Base-by-base conservation (phyloP, 1,284 basidiomycete genomes). In the Austroboletus novae-zelandiae region DNA sequence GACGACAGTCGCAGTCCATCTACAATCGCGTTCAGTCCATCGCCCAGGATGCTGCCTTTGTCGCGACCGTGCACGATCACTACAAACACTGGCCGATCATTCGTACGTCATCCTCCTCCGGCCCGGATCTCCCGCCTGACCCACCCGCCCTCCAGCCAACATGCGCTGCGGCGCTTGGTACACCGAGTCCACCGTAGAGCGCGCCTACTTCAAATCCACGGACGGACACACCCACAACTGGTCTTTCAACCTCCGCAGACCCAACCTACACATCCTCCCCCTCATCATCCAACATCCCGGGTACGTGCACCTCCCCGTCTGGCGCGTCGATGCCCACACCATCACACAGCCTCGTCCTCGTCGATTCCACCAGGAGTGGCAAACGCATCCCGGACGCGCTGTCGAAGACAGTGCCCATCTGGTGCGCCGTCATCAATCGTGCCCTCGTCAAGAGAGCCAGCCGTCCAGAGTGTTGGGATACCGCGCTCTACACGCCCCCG, bases 101-200 rank as follows among this genome's bases (percentile, higher is more conserved):
- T 18, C 81, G 89, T 91, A 58, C 47, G 83, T 74, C 18, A 17
- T 35, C 31, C 11, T 35, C 20, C 39, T 27, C 32, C 23, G 6
- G n/a, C n/a, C 17, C 35, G 35, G 17, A 15, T 36, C 5, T 2
- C 42, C 18, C n/a, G 11, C 18, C 45, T 45, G 15, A 54, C 37
- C 18, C 20, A 23, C 20, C 20, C 20, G 20, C 20, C 23, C 23
- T 4, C 18, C 61, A 89, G 93, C 94, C 3, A 98, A 98, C 66
- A 78, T 96, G 61, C 81, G 95, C 18, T 98, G 94, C 61, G 95
- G 95, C 1, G 89, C 89, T 5, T 98, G 96, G 95, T 98, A 98
- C 68, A 84, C 88, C 8, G 79, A 91, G 57, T 90, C 94, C 5
- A 53, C 61, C 5, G 77, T 82, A 31, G 61, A 71, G 40, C 72